phyloP scores from a whole-genome alignment of 2,329 filamentous ascomycete species.

The Calonectria leucothoes region DNA sequence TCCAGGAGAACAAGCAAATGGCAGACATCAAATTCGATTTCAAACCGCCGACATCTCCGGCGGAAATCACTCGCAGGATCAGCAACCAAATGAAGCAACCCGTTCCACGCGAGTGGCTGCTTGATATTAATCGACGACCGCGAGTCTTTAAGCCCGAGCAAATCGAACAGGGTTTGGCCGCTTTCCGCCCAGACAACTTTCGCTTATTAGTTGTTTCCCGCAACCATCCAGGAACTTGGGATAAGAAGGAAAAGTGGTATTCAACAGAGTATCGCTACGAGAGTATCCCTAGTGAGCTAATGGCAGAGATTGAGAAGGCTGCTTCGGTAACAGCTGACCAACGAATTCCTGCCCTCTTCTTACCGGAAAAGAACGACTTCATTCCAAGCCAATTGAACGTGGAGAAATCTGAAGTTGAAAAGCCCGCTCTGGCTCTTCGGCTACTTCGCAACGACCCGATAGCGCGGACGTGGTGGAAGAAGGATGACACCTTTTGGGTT shows the following conservation, averaged over 20 bases:
- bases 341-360: conserved; percentile 78
- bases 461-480: conserved; percentile 94
- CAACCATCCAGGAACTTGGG: conserved; percentile 85
- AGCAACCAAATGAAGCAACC: conserved; percentile 95
- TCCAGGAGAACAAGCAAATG: conserved; percentile 90
- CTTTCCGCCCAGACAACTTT: conserved; percentile 88
- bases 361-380: conserved; percentile 95
- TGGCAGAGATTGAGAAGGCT: conserved; percentile 76
- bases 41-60: conserved; percentile 90
- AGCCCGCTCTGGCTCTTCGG: conserved; percentile 78
- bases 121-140: conserved; percentile 82
- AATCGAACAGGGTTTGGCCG: conserved; percentile 79
- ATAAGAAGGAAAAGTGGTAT: conserved; percentile 95
- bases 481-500: conserved; percentile 98
- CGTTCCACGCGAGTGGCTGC: conserved; percentile 84
- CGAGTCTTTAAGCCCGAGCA: conserved; percentile 82
- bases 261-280: conserved; percentile 92
- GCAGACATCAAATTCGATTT: conserved; percentile 96
- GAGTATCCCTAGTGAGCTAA: conserved; percentile 80
- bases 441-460: conserved; percentile 86
- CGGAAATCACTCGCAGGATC: conserved; percentile 86
- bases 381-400: conserved; percentile 94
- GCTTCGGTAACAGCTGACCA: conserved; percentile 65
- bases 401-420: conserved; percentile 82
- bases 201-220: conserved; percentile 85